Base-by-base conservation (phyloP, 805 yeast species). In the Candida ficus region DNA sequence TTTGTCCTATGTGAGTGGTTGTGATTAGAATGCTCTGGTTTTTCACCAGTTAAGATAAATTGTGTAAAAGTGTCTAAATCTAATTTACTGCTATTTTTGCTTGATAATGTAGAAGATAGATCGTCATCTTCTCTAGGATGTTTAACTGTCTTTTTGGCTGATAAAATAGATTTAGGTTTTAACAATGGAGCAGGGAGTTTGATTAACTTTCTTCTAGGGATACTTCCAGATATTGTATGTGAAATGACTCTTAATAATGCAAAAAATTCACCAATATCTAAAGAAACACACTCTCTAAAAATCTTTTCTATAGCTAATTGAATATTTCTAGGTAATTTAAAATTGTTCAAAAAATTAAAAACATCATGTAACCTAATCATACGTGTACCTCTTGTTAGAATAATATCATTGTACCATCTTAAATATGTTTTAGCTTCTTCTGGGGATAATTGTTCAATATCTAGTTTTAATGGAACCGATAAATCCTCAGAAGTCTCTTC, bases 181-280 rank as follows among this genome's bases (percentile, higher is more conserved):
- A 95, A 95, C 14, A 87, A 75, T 0, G 84, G 76, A 0, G 95
- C 84, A 4, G 70, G 67, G 7, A 60, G 49, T 43, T 62, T 59
- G 28, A 87, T 73, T 54, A 79, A 62, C 18, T 66, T 61, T 47
- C 87, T 64, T 21, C 68, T 60, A 3, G 87, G 83, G n/a, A 69
- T 57, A 26, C 61, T 52, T 2, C 82, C 82, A 26, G 60, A 51
- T 3, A 63, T 35, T 0, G 82, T 68, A 58, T 87, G 96, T 16
- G 95, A 75, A 12, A 89, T 72, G 17, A 93, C 71, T 52, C 99
- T 70, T 39, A 91, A 58, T 28, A 88, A 71, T 1, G 95, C 96
- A 64, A 85, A 93, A 63, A 93, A 91, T 59, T 89, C 95, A 6
- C 95, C 95, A 40, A 89, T 80, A 53, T 87, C 89, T 41, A 91